Percentiles rank a stretch among this genome's conserved stretches.
Evolutionary conservation across 2,329 filamentous ascomycete species (phyloP).

Genomic region (Fusarium sp.): DNA sequence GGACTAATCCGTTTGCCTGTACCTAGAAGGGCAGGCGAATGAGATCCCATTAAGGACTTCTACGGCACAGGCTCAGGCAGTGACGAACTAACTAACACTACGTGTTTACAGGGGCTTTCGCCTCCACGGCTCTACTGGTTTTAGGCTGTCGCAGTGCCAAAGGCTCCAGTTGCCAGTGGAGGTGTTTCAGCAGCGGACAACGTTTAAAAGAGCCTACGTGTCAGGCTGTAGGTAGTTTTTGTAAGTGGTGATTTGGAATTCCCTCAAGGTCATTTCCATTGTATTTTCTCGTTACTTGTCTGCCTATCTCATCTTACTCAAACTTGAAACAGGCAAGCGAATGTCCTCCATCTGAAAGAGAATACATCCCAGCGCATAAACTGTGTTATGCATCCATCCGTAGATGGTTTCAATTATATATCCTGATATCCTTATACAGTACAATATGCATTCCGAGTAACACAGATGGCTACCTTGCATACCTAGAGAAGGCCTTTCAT

Average conservation of each 20-base stretch:
- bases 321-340: constrained; percentile 2
- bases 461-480: not conserved
- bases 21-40: constrained; percentile 21
- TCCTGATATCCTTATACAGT: not conserved
- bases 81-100: constrained; percentile 6
- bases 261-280: not conserved
- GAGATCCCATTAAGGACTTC: not conserved
- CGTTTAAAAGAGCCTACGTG: constrained; percentile 18
- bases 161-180: not conserved
- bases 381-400: constrained; percentile 1
- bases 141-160: constrained; percentile 23
- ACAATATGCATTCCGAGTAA: not conserved
- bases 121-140: constrained; percentile 13
- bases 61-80: constrained; percentile 16
- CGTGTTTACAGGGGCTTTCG: constrained; percentile 21
- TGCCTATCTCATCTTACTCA: not conserved
- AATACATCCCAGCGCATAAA: not conserved
- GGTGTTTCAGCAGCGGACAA: constrained; percentile 14
- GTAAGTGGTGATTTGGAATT: not conserved
- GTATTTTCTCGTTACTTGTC: not conserved
- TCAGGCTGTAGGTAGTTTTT: constrained; percentile 3
- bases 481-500: not conserved
- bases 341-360: not conserved
- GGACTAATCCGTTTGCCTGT: constrained; percentile 4
- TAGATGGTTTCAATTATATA: constrained; percentile 19